Evolutionary conservation across 164 flowering plant genomes (phyloP).

Genomic region (Annona squamosa): DNA sequence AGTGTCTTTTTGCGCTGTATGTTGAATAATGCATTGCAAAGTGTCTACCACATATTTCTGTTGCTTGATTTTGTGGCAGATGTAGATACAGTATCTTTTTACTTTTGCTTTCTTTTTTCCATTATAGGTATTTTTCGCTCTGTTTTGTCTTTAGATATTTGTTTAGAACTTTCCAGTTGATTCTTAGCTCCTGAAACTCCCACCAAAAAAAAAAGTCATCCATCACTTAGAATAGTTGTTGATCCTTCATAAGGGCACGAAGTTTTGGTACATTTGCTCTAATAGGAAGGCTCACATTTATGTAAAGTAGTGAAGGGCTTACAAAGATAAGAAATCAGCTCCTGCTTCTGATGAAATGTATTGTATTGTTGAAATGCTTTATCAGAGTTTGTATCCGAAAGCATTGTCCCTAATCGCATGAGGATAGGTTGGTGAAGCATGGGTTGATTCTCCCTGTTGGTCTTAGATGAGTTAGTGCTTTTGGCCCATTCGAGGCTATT

Average conservation of each 20-base stretch:
- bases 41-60: not conserved
- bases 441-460: not conserved
- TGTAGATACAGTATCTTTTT: not conserved
- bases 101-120: not conserved
- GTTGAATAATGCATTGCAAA: not conserved
- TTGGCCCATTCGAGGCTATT: not conserved
- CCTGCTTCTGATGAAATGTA: not conserved
- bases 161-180: too few species aligned
- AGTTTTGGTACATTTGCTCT: too few species aligned
- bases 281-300: too few species aligned
- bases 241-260: too few species aligned
- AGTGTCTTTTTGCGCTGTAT: not conserved
- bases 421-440: not conserved
- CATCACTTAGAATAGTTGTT: too few species aligned
- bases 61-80: not conserved
- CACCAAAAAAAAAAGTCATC: too few species aligned
- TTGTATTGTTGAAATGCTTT: not conserved
- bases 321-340: not conserved
- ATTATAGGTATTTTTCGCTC: too few species aligned
- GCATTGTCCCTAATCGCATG: not conserved
- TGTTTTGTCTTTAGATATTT: too few species aligned
- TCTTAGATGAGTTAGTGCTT: not conserved
- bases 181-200: too few species aligned
- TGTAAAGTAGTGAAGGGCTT: not conserved
- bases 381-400: not conserved